Conservation (phyloP, 768 basidiomycete genomes). For the Hericium alpestre region DNA sequence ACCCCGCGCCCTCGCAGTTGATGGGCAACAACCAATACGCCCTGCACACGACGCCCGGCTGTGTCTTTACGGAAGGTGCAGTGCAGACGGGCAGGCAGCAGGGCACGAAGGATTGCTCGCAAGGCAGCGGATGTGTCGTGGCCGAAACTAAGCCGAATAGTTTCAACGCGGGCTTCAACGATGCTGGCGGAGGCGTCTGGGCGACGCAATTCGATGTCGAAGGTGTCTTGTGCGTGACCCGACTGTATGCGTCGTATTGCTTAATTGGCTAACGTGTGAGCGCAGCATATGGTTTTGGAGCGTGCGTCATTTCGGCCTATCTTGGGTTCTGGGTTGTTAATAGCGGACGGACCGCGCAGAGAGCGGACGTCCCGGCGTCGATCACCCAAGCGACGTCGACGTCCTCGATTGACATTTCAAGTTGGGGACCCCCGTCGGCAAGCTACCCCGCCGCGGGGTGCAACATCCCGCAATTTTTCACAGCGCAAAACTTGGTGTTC, state of each 20-base stretch:
- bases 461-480: constrained; percentile 35
- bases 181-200: constrained; percentile 52
- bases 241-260: neutral
- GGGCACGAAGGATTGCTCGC: constrained; percentile 22
- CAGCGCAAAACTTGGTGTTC: constrained; percentile 40
- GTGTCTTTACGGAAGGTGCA: constrained; percentile 20
- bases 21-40: constrained; percentile 40
- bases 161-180: constrained; percentile 32
- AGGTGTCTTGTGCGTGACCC: constrained; percentile 33
- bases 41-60: constrained; percentile 36
- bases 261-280: neutral
- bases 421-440: constrained; percentile 38
- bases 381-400: constrained; percentile 22
- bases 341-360: constrained; percentile 15
- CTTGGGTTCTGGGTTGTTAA: neutral
- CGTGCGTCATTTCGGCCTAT: constrained; percentile 18
- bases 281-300: constrained; percentile 41
- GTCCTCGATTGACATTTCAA: constrained; percentile 26
- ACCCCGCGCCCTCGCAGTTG: neutral
- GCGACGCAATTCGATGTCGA: constrained; percentile 58
- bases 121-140: constrained; percentile 27
- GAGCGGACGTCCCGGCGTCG: constrained; percentile 26
- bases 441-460: constrained; percentile 31
- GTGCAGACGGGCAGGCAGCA: constrained; percentile 25
- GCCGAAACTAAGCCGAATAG: constrained; percentile 26